Percentiles rank a stretch among this genome's conserved stretches.
phyloP scores from a whole-genome alignment of 2,329 filamentous ascomycete species.

The Huntiella abstrusa region DNA sequence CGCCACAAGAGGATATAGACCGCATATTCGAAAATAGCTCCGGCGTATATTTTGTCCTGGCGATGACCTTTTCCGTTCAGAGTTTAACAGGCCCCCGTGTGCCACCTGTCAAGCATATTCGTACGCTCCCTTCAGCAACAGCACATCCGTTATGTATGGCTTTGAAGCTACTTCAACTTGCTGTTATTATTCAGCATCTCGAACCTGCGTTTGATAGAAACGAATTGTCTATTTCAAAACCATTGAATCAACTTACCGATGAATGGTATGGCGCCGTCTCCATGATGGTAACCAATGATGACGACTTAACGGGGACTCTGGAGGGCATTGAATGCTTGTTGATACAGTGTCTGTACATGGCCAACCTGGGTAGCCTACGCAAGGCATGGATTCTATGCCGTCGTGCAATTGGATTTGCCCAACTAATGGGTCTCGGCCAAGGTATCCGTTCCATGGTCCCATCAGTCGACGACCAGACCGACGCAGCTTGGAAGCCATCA shows the following conservation, averaged over 20 bases:
- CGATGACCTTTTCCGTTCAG: slow-evolving; percentile 17
- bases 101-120: slow-evolving; percentile 17
- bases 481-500: slow-evolving; percentile 16
- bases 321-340: slow-evolving; percentile 35
- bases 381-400: slow-evolving; percentile 34
- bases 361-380: slow-evolving; percentile 33
- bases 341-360: slow-evolving; percentile 29
- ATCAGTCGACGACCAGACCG: slow-evolving; percentile 19
- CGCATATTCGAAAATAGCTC: slow-evolving; percentile 16
- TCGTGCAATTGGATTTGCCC: slow-evolving; percentile 29
- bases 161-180: slow-evolving; percentile 27
- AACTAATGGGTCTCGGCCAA: slow-evolving; percentile 30
- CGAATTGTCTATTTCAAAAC: slow-evolving; percentile 15
- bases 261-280: slow-evolving; percentile 18
- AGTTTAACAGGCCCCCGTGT: slow-evolving; percentile 14
- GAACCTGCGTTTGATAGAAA: slow-evolving; percentile 17
- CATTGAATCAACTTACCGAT: slow-evolving; percentile 16
- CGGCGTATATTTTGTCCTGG: slow-evolving; percentile 16
- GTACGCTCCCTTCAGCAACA: slow-evolving; percentile 20
- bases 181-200: slow-evolving; percentile 27
- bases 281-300: slow-evolving; percentile 28
- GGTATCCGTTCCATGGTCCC: slow-evolving; percentile 19
- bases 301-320: slow-evolving; percentile 30
- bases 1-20: slow-evolving; percentile 19
- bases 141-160: slow-evolving; percentile 31